A percentile compares a stretch with the other conserved stretches of the same genome.
Conservation (phyloP, 805 yeast genomes). For the Soucietia sequanensis region DNA sequence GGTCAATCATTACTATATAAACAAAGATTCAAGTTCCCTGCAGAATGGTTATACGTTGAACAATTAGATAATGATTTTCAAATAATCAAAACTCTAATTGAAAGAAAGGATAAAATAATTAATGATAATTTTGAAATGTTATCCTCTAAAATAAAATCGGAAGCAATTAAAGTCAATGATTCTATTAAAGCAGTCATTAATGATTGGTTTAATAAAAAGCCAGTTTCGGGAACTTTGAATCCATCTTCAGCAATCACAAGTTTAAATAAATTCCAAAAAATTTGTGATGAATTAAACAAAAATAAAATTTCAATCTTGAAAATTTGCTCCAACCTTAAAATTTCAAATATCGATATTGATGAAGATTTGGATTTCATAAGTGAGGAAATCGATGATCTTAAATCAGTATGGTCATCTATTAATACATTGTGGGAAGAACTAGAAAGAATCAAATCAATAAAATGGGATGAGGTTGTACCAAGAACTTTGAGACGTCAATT, state of each 20-base stretch:
- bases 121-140: slow-evolving; percentile 43
- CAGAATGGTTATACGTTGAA: slow-evolving; percentile 59
- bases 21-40: slow-evolving; percentile 47
- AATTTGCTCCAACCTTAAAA: slow-evolving; percentile 5
- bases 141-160: slow-evolving; percentile 39
- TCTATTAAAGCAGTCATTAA: slow-evolving; percentile 24
- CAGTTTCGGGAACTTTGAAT: slow-evolving; percentile 39
- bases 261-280: slow-evolving; percentile 25
- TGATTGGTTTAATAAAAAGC: slow-evolving; percentile 52
- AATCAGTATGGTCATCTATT: slow-evolving; percentile 63
- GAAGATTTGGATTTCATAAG: slow-evolving; percentile 27
- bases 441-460: slow-evolving; percentile 35
- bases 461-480: slow-evolving; percentile 52
- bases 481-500: slow-evolving; percentile 45
- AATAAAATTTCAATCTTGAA: slow-evolving; percentile 3
- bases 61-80: slow-evolving; percentile 55
- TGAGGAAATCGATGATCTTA: slow-evolving; percentile 56
- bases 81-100: slow-evolving; percentile 39
- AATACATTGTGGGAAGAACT: slow-evolving; percentile 49
- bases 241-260: slow-evolving; percentile 45
- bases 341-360: slow-evolving; percentile 18
- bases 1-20: slow-evolving; percentile 41
- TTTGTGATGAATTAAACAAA: slow-evolving; percentile 8
- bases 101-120: slow-evolving; percentile 34
- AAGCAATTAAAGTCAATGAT: slow-evolving; percentile 34